Conservation (phyloP, 768 basidiomycete species). For the Rhizopogon rudus region DNA sequence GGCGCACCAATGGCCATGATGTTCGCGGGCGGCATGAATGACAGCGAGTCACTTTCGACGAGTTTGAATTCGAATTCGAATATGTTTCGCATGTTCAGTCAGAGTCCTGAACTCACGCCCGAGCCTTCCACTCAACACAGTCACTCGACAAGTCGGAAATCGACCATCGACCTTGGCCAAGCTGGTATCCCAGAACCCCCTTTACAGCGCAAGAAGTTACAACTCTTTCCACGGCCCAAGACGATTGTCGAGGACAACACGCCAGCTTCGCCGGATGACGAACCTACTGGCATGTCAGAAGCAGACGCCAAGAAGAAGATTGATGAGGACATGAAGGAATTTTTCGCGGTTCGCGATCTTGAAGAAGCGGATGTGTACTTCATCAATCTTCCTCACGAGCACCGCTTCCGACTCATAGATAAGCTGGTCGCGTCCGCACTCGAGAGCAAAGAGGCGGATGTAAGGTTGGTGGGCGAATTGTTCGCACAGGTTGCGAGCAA, state of each 20-base stretch:
- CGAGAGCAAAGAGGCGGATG: conserved; percentile 79
- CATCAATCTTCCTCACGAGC: conserved; percentile 57
- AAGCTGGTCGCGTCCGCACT: conserved; percentile 70
- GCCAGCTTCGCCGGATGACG: too few relatives aligned
- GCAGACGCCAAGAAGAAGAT: conserved; percentile 71
- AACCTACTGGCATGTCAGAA: not conserved
- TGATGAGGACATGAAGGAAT: conserved; percentile 78
- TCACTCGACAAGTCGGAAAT: conserved; percentile 8
- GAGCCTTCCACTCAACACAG: conserved; percentile 25
- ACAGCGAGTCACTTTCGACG: conserved; percentile 62
- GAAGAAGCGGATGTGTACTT: conserved; percentile 90
- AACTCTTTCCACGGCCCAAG: conserved; percentile 73
- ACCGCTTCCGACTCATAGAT: conserved; percentile 67
- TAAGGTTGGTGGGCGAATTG: conserved; percentile 68
- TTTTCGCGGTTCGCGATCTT: conserved; percentile 77
- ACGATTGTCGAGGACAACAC: conserved; percentile 47
- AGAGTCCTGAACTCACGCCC: conserved; percentile 48
- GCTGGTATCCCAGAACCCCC: conserved; percentile 1
- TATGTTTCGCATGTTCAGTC: conserved; percentile 84
- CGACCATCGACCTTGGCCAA: too few relatives aligned
- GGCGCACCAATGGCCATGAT: conserved; percentile 68
- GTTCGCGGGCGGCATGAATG: conserved; percentile 36
- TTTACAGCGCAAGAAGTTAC: conserved; percentile 60
- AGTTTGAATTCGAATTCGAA: conserved; percentile 70
- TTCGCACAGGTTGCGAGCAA: conserved; percentile 61